phyloP scores from a whole-genome alignment of 805 yeast genomes.

The Spathaspora passalidarum region DNA sequence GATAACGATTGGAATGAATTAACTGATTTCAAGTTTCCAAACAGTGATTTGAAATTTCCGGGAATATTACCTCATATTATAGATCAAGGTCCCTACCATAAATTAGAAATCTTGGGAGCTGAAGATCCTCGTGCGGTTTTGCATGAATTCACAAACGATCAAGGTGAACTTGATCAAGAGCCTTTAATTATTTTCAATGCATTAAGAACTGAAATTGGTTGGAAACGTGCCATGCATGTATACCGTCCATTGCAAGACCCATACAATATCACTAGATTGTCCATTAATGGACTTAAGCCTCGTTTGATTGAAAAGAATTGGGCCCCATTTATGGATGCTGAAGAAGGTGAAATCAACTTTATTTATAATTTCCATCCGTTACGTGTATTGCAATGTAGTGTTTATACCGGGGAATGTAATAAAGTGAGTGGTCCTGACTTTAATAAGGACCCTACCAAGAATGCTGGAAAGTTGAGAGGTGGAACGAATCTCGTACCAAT shows the following conservation, averaged over 20 bases:
- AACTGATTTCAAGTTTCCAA: slow-evolving; percentile 8
- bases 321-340: slow-evolving; percentile 30
- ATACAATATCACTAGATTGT: slow-evolving; percentile 14
- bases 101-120: slow-evolving; percentile 9
- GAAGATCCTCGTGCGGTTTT: slow-evolving; percentile 18
- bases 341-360: slow-evolving; percentile 16
- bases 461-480: slow-evolving; percentile 34
- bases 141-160: slow-evolving; percentile 7
- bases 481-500: slow-evolving; percentile 31
- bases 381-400: slow-evolving; percentile 15
- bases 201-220: slow-evolving; percentile 11
- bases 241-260: slow-evolving; percentile 16
- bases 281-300: slow-evolving; percentile 7
- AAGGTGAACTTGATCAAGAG: slow-evolving; percentile 14
- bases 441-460: slow-evolving; percentile 11
- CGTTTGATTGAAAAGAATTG: slow-evolving; percentile 31
- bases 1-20: slow-evolving; percentile 20
- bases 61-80: slow-evolving; percentile 11
- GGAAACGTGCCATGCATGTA: slow-evolving; percentile 21
- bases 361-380: slow-evolving; percentile 30
- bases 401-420: slow-evolving; percentile 15
- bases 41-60: slow-evolving; percentile 9
- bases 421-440: slow-evolving; percentile 14
- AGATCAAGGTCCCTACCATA: slow-evolving; percentile 3
- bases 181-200: slow-evolving; percentile 21